A percentile compares a stretch with the other conserved stretches of the same genome.
phyloP scores from a whole-genome alignment of 2,329 filamentous ascomycete genomes.

The Diplodia sapinea region DNA sequence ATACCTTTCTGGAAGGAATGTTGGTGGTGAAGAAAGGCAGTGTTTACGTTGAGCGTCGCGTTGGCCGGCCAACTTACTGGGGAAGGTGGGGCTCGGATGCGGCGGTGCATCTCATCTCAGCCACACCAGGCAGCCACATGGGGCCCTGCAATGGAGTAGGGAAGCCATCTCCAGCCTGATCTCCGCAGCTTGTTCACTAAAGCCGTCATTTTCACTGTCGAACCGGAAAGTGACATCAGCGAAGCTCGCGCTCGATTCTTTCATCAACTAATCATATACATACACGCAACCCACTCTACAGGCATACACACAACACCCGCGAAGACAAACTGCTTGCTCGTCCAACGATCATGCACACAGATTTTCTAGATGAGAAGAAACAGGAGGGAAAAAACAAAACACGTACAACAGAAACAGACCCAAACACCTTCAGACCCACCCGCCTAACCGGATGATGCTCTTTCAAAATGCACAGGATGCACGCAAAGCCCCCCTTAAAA shows the following conservation, averaged over 20 bases:
- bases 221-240: not conserved
- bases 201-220: too few species aligned
- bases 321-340: not conserved
- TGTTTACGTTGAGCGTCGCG: conserved; percentile 3
- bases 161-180: not conserved
- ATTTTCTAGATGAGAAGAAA: not conserved
- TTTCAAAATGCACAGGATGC: conserved; percentile 17
- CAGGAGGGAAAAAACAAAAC: not conserved
- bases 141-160: too few species aligned
- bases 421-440: conserved; percentile 7
- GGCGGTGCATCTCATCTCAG: not conserved
- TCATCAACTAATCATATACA: not conserved
- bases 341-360: not conserved
- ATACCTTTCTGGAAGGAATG: conserved; percentile 6
- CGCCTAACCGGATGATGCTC: not conserved
- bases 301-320: not conserved
- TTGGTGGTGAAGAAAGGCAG: not conserved
- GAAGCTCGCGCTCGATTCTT: too few species aligned
- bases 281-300: not conserved
- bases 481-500: not conserved
- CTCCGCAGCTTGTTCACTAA: not conserved
- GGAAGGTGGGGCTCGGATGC: not conserved
- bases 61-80: conserved; percentile 2
- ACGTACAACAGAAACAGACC: not conserved
- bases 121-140: not conserved